Evolutionary conservation across 1,139 yeast genomes (phyloP).

Genomic region (Candida frijolesensis): DNA sequence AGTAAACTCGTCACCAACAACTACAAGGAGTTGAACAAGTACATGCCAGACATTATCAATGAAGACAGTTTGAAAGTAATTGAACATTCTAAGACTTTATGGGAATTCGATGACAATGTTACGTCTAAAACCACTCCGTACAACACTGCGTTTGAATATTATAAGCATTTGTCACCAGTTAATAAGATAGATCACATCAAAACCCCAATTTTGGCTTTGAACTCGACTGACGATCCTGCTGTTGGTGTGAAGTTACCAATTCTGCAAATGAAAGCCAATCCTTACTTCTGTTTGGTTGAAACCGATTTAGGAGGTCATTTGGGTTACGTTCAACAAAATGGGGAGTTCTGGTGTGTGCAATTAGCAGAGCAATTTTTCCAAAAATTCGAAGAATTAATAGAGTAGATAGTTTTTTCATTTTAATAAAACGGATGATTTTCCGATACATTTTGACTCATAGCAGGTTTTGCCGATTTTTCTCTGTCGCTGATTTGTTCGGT

Average conservation of each 20-base stretch:
- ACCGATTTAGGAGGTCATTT: constrained; percentile 62
- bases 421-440: not conserved
- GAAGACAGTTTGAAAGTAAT: constrained; percentile 35
- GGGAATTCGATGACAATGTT: constrained; percentile 68
- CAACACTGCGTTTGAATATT: constrained; percentile 70
- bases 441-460: not conserved
- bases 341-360: constrained; percentile 74
- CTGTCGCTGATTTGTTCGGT: not conserved
- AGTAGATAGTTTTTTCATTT: constrained; percentile 2
- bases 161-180: constrained; percentile 67
- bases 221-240: constrained; percentile 84
- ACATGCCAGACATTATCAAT: constrained; percentile 34
- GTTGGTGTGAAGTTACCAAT: constrained; percentile 52
- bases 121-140: constrained; percentile 81
- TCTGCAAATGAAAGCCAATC: constrained; percentile 29
- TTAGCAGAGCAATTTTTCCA: constrained; percentile 64
- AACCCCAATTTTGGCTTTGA: constrained; percentile 69
- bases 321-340: constrained; percentile 58
- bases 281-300: constrained; percentile 38
- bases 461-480: not conserved
- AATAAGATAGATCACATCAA: constrained; percentile 55
- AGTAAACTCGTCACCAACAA: constrained; percentile 65
- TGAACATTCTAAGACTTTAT: constrained; percentile 37
- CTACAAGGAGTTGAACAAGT: constrained; percentile 48
- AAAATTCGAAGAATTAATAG: constrained; percentile 40